Percentiles rank a stretch among this genome's conserved stretches.
Evolutionary conservation across 305 asterid genomes (phyloP).

Genomic region (Fraxinus sp.): DNA sequence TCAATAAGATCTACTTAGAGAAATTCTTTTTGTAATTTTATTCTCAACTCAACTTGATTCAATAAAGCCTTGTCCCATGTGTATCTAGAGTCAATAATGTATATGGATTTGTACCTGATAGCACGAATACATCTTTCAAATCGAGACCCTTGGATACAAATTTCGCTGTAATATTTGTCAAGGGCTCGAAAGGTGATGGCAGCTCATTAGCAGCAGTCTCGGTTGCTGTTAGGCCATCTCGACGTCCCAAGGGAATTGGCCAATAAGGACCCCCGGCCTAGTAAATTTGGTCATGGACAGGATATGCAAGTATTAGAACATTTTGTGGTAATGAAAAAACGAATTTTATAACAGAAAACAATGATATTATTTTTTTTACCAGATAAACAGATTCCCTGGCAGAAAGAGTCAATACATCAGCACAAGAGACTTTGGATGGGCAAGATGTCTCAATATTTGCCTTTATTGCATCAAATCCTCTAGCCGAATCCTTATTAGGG

Average conservation of each 20-base stretch:
- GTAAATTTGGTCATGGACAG: background rate
- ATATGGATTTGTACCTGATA: conserved; percentile 47
- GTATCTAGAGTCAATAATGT: background rate
- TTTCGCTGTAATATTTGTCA: conserved; percentile 55
- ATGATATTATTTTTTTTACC: conserved; percentile 29
- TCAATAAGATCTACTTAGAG: background rate
- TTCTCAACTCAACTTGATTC: background rate
- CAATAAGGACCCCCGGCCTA: conserved; percentile 67
- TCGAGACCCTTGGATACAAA: conserved; percentile 63
- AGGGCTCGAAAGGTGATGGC: conserved; percentile 63
- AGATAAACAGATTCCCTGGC: conserved; percentile 66
- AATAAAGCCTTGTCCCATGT: background rate
- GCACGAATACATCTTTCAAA: conserved; percentile 58
- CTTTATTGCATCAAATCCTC: conserved; percentile 72
- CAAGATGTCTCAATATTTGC: conserved; percentile 62
- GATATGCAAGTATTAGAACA: background rate
- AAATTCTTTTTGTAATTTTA: background rate
- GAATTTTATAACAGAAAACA: background rate
- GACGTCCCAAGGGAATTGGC: conserved; percentile 58
- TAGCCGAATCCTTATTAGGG: conserved; percentile 56
- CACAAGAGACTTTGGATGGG: conserved; percentile 65
- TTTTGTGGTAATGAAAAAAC: background rate
- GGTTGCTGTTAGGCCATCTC: conserved; percentile 66
- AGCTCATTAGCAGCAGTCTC: conserved; percentile 60
- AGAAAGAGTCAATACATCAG: conserved; percentile 69